Base-by-base conservation (phyloP, 2,329 filamentous ascomycete species). In the Stagonosporopsis vannaccii region DNA sequence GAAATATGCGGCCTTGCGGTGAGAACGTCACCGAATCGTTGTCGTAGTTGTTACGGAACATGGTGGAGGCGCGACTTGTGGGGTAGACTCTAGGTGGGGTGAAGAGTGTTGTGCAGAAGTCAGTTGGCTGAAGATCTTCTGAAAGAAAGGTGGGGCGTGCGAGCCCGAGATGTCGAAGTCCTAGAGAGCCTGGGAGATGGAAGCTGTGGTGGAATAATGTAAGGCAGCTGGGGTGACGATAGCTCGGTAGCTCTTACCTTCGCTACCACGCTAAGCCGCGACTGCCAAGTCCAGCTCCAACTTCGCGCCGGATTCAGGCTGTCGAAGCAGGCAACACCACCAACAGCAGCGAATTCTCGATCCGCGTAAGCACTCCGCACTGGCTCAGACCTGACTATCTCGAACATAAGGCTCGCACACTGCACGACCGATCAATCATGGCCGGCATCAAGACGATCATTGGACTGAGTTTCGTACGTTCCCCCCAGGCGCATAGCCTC, bases 21-120 rank as follows among this genome's bases (percentile, higher is more conserved):
- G 95, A 99, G 87, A 98, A 99, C 81, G 95, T 99, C 81, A 98
- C 93, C 63, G 94, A 96, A 81, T 99, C 95, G 87, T 99, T 99
- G 84, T 99, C 95, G 85, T 99, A 99, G 82, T 98, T 98, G 85
- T 99, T 99, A 81, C 95, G 87, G 83, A 99, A 99, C 95, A 99
- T 98, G 74, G 74, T 88, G 85, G 65, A 57, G 57, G 64, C 57
- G 61, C 52, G 51, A 43, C 23, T 43, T 32, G 41, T 26, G 41
- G 41, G 61, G 56, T 50, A 43, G 22, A 32, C 35, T 19, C 43
- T 51, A 32, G 45, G 32, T 19, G 53, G 30, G 35, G 35, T 45
- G 30, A 45, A 28, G 6, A 33, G 20, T 19, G 35, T 12, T 1
- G 41, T 36, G 22, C 22, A 25, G 22, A 35, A 25, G 40, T 12